Conservation (phyloP, 2,329 filamentous ascomycete species). For the Emmonsiellopsis sp. region DNA sequence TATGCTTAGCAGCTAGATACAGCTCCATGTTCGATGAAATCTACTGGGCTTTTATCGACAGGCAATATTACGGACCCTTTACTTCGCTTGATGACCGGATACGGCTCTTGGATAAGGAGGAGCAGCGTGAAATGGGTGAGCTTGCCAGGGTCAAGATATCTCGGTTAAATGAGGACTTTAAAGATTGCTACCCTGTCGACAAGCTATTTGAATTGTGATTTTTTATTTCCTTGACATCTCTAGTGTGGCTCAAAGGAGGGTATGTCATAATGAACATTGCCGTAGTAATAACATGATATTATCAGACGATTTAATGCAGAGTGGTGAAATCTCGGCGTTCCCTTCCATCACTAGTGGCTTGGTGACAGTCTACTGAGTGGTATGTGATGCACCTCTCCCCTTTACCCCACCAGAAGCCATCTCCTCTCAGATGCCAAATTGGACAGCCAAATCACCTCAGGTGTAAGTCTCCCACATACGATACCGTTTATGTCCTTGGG, state of each 20-base stretch:
- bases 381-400: neutral
- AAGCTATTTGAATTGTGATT: neutral
- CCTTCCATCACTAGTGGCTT: neutral
- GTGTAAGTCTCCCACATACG: neutral
- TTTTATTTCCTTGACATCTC: neutral
- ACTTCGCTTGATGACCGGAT: conserved; percentile 3
- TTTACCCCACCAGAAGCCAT: neutral
- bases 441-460: neutral
- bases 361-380: neutral
- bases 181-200: neutral
- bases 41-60: conserved; percentile 10
- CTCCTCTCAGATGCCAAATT: neutral
- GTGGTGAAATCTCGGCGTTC: neutral
- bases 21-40: conserved; percentile 14
- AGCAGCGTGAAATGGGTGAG: neutral
- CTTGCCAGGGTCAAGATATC: neutral
- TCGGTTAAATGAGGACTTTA: neutral
- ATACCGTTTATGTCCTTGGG: neutral
- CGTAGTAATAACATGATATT: too few relatives aligned
- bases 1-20: conserved; percentile 10
- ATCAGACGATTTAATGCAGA: neutral
- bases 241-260: neutral
- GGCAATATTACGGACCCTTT: conserved; percentile 6
- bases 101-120: neutral
- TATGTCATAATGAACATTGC: too few relatives aligned